Evolutionary conservation across 768 basidiomycete genomes (phyloP), one percentile per base, ranked within the genome.

Genomic region (Amanita jacksonii): DNA sequence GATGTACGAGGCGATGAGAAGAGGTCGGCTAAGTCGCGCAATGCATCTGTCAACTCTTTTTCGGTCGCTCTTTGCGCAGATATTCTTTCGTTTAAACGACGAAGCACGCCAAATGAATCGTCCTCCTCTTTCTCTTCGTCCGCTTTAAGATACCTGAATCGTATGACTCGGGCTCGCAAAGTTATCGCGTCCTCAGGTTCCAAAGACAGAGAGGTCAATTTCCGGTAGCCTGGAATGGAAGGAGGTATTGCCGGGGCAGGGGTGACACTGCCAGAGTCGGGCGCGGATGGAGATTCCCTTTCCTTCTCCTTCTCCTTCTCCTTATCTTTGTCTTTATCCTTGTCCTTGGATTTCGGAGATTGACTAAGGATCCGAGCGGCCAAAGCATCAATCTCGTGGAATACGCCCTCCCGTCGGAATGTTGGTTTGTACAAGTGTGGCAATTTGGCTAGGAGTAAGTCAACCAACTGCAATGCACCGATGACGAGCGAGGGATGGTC

Each of bases 401-500:
- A 81, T 22, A 98, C 96, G 7, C 96, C 96, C 64, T 99, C 94
- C 22, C 93, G 74, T 16, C 88, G 79, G 72, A 98, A 91, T 0
- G 84, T 80, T 13, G 89, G 85, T 56, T 79, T 81, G 63, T 96
- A 98, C 41, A 89, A 73, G 9, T 77, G 67, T 7, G 89, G 83
- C 34, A 91, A 72, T 62, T 96, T 98, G 56, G 67, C 70, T 40
- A 97, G 67, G 6, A 98, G 77, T 19, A 98, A 67, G 54, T 98
- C 96, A 22, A 96, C 90, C 19, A 99, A 76, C 57, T 98, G 96
- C 2, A 98, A 70, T 3, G 90, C 92, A 28, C 82, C 82, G 30
- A 88, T 82, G 25, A 96, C 85, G 34, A 94, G 74, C 0, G 80
- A 75, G 1, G 85, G 79, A 49, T 93, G 88, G 58, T 99, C 96